A percentile compares a stretch with the other conserved stretches of the same genome.
Evolutionary conservation across 768 basidiomycete genomes (phyloP).

Genomic region (Amanita exitialis): DNA sequence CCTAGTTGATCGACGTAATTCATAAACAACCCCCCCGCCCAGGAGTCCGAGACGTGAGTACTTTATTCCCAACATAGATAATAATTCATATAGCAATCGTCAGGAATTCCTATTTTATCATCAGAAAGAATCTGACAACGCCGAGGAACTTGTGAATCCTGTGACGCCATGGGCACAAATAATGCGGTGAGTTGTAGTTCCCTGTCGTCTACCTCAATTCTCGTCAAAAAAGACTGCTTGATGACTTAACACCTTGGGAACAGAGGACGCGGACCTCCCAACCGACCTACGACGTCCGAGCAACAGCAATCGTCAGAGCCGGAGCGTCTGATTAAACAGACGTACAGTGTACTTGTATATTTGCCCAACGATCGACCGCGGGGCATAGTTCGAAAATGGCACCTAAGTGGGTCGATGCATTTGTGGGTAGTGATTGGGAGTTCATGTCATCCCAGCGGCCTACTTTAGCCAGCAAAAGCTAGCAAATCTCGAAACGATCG

Average conservation of each 20-base stretch:
- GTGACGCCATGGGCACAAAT: constrained; percentile 69
- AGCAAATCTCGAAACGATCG: constrained; percentile 62
- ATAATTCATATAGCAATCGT: neutral
- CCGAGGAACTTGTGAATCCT: constrained; percentile 43
- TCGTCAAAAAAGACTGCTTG: neutral
- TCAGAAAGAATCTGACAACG: constrained; percentile 63
- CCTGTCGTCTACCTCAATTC: neutral
- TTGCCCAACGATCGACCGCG: constrained; percentile 42
- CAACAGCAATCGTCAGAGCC: constrained; percentile 35
- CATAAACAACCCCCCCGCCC: constrained; percentile 7
- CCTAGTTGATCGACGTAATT: neutral
- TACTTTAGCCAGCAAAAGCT: constrained; percentile 77
- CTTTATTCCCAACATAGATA: neutral
- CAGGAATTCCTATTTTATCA: constrained; percentile 82
- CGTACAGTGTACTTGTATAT: constrained; percentile 72
- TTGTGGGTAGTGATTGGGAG: constrained; percentile 3
- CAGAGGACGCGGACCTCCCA: constrained; percentile 14
- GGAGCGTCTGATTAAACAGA: constrained; percentile 72
- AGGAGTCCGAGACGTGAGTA: constrained; percentile 45
- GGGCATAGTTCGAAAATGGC: constrained; percentile 65
- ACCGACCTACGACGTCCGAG: constrained; percentile 23
- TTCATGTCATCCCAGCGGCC: constrained; percentile 40
- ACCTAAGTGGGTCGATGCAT: constrained; percentile 49
- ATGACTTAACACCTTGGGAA: constrained; percentile 11
- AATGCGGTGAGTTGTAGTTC: constrained; percentile 41